Conservation (phyloP, 148 eudicot genomes). For the Arctostaphylos glauca region DNA sequence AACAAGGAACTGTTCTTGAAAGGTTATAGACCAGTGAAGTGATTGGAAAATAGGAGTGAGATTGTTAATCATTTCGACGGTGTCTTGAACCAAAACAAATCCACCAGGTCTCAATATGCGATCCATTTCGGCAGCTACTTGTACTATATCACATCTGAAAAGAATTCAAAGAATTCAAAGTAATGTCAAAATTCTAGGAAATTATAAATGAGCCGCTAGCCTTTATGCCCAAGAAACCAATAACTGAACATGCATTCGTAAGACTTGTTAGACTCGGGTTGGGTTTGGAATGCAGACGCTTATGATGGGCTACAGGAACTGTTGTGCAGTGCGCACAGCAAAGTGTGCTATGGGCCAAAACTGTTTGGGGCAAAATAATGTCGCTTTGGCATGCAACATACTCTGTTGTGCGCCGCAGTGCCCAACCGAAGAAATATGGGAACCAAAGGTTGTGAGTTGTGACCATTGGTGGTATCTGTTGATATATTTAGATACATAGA, state of each 20-base stretch:
- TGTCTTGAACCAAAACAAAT: conserved; percentile 62
- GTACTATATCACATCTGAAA: conserved; percentile 67
- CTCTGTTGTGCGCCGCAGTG: too few species aligned
- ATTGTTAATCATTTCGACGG: conserved; percentile 40
- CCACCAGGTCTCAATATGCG: conserved; percentile 82
- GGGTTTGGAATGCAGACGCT: neutral
- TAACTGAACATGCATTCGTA: neutral
- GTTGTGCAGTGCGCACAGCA: too few species aligned
- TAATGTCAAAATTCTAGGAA: neutral
- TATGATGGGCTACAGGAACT: too few species aligned
- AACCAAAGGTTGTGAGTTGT: neutral
- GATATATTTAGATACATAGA: neutral
- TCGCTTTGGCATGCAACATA: too few species aligned
- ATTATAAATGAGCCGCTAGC: neutral
- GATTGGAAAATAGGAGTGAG: conserved; percentile 58
- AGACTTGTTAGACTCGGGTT: neutral
- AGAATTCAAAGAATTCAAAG: neutral
- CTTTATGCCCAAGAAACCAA: neutral
- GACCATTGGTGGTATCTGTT: neutral
- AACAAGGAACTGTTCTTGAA: conserved; percentile 63
- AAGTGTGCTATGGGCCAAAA: too few species aligned
- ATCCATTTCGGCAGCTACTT: conserved; percentile 77
- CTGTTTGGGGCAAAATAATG: too few species aligned
- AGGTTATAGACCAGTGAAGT: conserved; percentile 66
- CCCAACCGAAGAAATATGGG: neutral